Evolutionary conservation across 352 stramenopile species (phyloP).

Genomic region (Phytophthora pisi): DNA sequence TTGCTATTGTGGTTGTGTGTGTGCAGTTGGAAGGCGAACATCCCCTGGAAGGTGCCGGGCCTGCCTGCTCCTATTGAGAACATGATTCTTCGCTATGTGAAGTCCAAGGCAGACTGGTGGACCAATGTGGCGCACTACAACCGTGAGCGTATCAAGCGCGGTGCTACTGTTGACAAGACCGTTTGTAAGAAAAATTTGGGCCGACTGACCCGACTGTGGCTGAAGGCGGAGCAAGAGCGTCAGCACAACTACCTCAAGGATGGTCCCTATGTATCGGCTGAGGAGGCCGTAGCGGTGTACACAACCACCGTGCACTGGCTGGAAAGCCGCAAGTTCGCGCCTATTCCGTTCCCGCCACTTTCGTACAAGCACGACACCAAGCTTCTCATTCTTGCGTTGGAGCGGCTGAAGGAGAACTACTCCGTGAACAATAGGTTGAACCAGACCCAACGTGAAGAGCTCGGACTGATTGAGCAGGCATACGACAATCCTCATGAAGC

Average conservation of each 20-base stretch:
- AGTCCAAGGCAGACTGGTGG: slow-evolving; percentile 98
- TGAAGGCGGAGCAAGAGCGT: slow-evolving; percentile 99
- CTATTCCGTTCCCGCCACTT: slow-evolving; percentile 99
- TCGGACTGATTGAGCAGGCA: slow-evolving; percentile 98
- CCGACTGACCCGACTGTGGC: slow-evolving; percentile 97
- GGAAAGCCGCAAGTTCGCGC: slow-evolving; percentile 98
- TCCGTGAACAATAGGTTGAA: slow-evolving; percentile 98
- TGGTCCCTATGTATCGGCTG: slow-evolving; percentile 97
- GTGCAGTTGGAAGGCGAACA: slow-evolving; percentile 97
- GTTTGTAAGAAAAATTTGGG: slow-evolving; percentile 99
- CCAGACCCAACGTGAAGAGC: slow-evolving; percentile 97
- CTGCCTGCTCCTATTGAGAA: slow-evolving; percentile 99
- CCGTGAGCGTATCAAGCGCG: slow-evolving; percentile 99
- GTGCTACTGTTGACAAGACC: slow-evolving; percentile 99
- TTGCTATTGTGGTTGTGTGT: slow-evolving; percentile 15
- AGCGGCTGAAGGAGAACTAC: slow-evolving; percentile 99
- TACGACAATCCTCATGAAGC: slow-evolving; percentile 99
- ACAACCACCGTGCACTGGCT: slow-evolving; percentile 99
- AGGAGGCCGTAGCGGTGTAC: slow-evolving; percentile 99
- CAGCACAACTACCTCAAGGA: slow-evolving; percentile 99
- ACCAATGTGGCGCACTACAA: slow-evolving; percentile 99
- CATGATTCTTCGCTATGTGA: slow-evolving; percentile 99
- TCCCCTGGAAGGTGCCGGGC: slow-evolving; percentile 99
- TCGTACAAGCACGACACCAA: slow-evolving; percentile 99
- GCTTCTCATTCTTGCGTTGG: slow-evolving; percentile 98